Conservation (phyloP, 768 basidiomycete species). For the Clavulina sp. region DNA sequence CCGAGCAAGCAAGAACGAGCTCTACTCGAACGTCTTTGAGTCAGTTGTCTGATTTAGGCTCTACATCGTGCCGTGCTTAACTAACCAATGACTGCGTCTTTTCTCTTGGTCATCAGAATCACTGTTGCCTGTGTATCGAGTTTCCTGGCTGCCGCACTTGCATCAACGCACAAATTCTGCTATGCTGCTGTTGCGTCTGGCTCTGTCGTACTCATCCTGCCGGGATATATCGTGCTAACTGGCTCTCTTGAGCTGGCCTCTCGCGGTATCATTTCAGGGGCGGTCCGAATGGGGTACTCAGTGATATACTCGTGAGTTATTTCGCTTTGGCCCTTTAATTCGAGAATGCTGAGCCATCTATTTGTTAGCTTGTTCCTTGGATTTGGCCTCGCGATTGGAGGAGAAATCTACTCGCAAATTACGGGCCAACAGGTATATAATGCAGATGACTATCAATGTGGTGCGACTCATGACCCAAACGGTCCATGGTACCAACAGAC, state of each 20-base stretch:
- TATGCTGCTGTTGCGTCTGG: constrained; percentile 65
- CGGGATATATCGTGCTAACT: constrained; percentile 50
- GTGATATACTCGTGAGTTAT: constrained; percentile 48
- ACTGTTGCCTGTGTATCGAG: constrained; percentile 64
- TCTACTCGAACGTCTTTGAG: constrained; percentile 72
- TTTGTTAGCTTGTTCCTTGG: constrained; percentile 34
- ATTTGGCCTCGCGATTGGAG: constrained; percentile 71
- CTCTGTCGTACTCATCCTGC: constrained; percentile 33
- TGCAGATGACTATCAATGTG: constrained; percentile 44
- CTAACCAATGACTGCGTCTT: too few species aligned
- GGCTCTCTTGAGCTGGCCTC: constrained; percentile 67
- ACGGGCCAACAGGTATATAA: constrained; percentile 30
- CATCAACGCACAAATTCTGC: constrained; percentile 51
- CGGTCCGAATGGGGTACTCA: constrained; percentile 65
- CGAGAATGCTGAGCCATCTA: not conserved
- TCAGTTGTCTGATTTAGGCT: constrained; percentile 31
- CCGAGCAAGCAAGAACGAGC: constrained; percentile 51
- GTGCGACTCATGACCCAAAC: constrained; percentile 31
- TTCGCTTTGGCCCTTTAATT: constrained; percentile 6
- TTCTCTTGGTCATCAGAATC: too few species aligned
- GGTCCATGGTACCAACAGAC: constrained; percentile 62
- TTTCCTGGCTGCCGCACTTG: constrained; percentile 60
- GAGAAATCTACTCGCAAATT: constrained; percentile 44
- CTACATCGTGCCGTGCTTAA: too few species aligned
- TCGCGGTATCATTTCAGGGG: constrained; percentile 68